Evolutionary conservation across 768 basidiomycete genomes (phyloP), one percentile per base, ranked within the genome.

Genomic region (Leucogyrophana mollusca): DNA sequence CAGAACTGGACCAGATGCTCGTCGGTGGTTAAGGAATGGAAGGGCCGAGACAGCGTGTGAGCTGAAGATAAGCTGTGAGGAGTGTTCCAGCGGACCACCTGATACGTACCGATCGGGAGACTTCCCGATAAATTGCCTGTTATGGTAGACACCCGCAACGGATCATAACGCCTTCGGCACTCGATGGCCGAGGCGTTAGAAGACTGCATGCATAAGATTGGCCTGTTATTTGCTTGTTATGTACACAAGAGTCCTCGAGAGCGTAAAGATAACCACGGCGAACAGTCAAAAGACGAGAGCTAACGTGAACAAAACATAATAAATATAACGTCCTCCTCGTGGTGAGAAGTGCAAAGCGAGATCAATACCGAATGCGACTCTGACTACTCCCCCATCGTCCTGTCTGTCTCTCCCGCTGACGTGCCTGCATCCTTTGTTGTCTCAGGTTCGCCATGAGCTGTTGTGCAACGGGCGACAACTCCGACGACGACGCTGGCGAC

Each of bases 401-500:
- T 0, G 53, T 34, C 47, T 56, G 61, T 21, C 66, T 52, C 34
- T 68, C 64, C 30, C 54, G 64, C 40, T 58, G 61, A 36, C 64
- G 64, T n/a, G 64, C 64, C 16, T 60, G 42, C 57, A 51, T 66
- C 24, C 64, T 53, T n/a, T 73, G 67, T 46, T 65, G 60, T 41
- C 87, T 71, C 35, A 84, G 59, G 54, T 83, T 75, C 46, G 69
- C 66, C 87, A 90, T 90, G 56, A 90, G 73, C 58, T 83, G 74
- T 53, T 73, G 74, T 4, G 77, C 82, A 24, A 82, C 67, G 11
- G 85, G 85, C 16, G 87, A 90, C 40, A 90, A 67, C 51, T 90
- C 88, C 9, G 85, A 78, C 2, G 87, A 87, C 22, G 78, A 82
- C 18, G 83, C 77, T 17, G 87, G 85, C 2, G 85, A 87, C 3